These are phyloP conservation scores for Trichoderma semiorbis DNA, from an alignment of 2,329 filamentous ascomycete species.

Conservation along the genomic window DNA sequence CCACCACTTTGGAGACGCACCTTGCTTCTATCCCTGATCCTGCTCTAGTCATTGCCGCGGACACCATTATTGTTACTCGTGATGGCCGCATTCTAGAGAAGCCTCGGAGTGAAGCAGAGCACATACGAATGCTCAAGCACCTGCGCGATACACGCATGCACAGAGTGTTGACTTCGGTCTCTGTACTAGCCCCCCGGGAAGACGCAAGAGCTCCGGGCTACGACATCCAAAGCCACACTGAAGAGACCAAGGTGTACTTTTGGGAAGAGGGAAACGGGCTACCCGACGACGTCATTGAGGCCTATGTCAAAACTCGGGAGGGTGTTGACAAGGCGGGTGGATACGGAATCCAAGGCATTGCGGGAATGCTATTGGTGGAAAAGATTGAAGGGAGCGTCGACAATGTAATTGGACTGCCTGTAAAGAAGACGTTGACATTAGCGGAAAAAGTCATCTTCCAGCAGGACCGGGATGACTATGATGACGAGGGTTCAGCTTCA, in stretches of 20 bases:
- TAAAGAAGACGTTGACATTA: constrained; percentile 71
- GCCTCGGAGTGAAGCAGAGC: constrained; percentile 74
- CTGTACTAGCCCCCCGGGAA: constrained; percentile 75
- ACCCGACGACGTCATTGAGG: constrained; percentile 76
- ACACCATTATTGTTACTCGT: constrained; percentile 80
- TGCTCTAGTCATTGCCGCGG: constrained; percentile 80
- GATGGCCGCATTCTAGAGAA: constrained; percentile 85
- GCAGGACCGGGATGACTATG: constrained; percentile 62
- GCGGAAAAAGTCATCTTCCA: constrained; percentile 85
- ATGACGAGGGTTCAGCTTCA: constrained; percentile 45
- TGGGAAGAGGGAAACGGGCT: constrained; percentile 58
- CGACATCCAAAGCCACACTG: constrained; percentile 72
- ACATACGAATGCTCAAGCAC: constrained; percentile 77
- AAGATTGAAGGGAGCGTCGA: constrained; percentile 86
- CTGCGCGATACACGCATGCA: constrained; percentile 75
- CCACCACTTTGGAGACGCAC: constrained; percentile 42
- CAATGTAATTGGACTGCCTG: constrained; percentile 88
- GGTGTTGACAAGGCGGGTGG: constrained; percentile 95
- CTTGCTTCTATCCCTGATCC: constrained; percentile 59
- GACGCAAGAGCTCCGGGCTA: constrained; percentile 85
- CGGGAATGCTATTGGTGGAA: constrained; percentile 81
- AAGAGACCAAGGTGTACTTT: constrained; percentile 91
- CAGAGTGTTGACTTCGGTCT: constrained; percentile 82
- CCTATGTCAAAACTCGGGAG: constrained; percentile 79
- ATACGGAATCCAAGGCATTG: constrained; percentile 89